Conservation (phyloP, 768 basidiomycete genomes). For the Kwoniella sp. region DNA sequence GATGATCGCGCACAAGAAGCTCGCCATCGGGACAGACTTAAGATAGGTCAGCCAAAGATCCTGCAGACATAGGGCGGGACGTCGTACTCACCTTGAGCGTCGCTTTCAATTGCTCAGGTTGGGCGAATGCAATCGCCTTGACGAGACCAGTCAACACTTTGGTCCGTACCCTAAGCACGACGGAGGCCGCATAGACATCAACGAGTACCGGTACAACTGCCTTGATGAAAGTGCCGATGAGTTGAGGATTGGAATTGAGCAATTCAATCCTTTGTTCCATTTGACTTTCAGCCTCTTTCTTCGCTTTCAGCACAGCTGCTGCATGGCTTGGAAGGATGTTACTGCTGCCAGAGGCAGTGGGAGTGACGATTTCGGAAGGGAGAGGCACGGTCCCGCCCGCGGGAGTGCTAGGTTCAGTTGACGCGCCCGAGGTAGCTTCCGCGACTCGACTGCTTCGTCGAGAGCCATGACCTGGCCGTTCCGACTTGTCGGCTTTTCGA, state of each 20-base stretch:
- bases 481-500: conserved; percentile 22
- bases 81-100: conserved; percentile 70
- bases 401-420: conserved; percentile 34
- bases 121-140: conserved; percentile 88
- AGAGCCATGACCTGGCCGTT: conserved; percentile 17
- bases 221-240: conserved; percentile 81
- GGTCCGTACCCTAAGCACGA: conserved; percentile 78
- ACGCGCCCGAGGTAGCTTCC: conserved; percentile 27
- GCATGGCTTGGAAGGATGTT: conserved; percentile 7
- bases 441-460: conserved; percentile 48
- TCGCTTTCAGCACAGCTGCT: conserved; percentile 31
- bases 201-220: conserved; percentile 90
- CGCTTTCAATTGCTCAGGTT: conserved; percentile 70
- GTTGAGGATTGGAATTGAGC: conserved; percentile 68
- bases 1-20: conserved; percentile 89
- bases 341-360: conserved; percentile 51
- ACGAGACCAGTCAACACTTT: conserved; percentile 85
- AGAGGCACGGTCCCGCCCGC: conserved; percentile 4
- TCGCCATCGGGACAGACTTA: conserved; percentile 85
- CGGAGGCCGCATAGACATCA: conserved; percentile 99
- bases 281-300: conserved; percentile 59
- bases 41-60: conserved; percentile 6
- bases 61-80: not conserved
- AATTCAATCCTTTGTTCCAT: conserved; percentile 66
- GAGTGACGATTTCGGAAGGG: conserved; percentile 36